Percentiles rank a stretch among this genome's conserved stretches.
Conservation (phyloP, 2,329 filamentous ascomycete genomes). For the Zymoseptoria brevis region DNA sequence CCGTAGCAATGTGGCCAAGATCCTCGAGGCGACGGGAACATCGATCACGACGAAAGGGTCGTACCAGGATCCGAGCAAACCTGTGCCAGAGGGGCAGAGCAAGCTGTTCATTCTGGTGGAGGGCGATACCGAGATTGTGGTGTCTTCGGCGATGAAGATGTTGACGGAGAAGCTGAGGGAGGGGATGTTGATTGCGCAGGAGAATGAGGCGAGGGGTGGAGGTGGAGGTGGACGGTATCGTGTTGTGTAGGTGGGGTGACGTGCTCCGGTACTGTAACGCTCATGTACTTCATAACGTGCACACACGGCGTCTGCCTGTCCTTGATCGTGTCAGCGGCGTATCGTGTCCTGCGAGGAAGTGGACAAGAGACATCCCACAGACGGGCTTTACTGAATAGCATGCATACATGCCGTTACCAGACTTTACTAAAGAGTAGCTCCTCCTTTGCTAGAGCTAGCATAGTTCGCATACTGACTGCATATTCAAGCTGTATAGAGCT, state of each 20-base stretch:
- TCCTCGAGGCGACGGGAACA: slow-evolving; percentile 86
- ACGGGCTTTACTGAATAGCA: too few relatives aligned
- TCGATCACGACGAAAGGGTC: slow-evolving; percentile 96
- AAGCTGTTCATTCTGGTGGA: slow-evolving; percentile 98
- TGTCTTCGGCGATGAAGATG: slow-evolving; percentile 83
- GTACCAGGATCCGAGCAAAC: slow-evolving; percentile 77
- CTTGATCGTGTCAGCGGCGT: neutral
- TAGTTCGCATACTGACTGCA: too few relatives aligned
- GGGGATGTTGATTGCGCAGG: slow-evolving; percentile 79
- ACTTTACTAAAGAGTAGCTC: too few relatives aligned
- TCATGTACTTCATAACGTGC: neutral
- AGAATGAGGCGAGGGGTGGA: slow-evolving; percentile 72
- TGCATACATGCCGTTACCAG: too few relatives aligned
- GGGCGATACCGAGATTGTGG: slow-evolving; percentile 88
- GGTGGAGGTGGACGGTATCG: slow-evolving; percentile 65
- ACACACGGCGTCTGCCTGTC: neutral
- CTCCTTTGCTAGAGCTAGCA: too few relatives aligned
- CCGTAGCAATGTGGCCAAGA: slow-evolving; percentile 95
- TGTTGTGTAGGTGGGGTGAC: slow-evolving; percentile 52
- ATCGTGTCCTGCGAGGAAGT: too few relatives aligned
- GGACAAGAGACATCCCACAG: too few relatives aligned
- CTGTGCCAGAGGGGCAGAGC: slow-evolving; percentile 67
- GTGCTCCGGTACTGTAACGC: neutral
- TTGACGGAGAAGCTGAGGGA: slow-evolving; percentile 81
- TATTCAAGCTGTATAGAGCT: too few relatives aligned